Base-by-base conservation (phyloP, 805 yeast species). In the Zygosaccharomyces gambellarensis region DNA sequence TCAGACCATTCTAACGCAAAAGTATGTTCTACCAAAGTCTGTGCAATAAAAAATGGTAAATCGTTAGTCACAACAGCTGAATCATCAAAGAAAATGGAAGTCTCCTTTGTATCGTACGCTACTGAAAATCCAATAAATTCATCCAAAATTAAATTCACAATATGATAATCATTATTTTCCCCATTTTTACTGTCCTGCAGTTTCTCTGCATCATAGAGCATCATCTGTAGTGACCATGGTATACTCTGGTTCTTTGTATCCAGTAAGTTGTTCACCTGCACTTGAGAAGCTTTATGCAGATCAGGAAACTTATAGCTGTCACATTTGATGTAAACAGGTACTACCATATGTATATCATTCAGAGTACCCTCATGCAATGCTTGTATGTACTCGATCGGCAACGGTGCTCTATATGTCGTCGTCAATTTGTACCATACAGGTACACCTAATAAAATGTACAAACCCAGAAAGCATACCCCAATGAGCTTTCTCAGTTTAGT, bases 301-400 rank as follows among this genome's bases (percentile, higher is more conserved):
- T 89, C 96, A 0, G 92, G 90, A 56, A 83, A 82, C 14, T 68
- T 64, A 54, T 81, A 73, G 1, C 77, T 78, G 9, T 73, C 73
- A 1, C 62, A 61, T n/a, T 66, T 64, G 21, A 74, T 55, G 43
- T 67, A 72, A 3, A 78, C 69, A 0, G 80, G 80, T 5, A 79
- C 69, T 2, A 58, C 66, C 38, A 80, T 46, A 22, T 64, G 64
- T 2, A 79, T 52, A 56, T 79, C 83, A 21, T 65, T 55, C 39
- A 73, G 64, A 10, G 74, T 76, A 43, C 72, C 58, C 7, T 66
- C 64, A n/a, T 65, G 65, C 21, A 73, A 52, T 5, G 65, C 55
- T 25, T 59, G 48, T 43, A 72, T 71, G 50, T 71, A 71, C 23
- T 65, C 65, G 2, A 62, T 53, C 1, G 75, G 75, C 28, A 72